phyloP scores from a whole-genome alignment of 2,329 filamentous ascomycete genomes.

The Penicillium thymicola region DNA sequence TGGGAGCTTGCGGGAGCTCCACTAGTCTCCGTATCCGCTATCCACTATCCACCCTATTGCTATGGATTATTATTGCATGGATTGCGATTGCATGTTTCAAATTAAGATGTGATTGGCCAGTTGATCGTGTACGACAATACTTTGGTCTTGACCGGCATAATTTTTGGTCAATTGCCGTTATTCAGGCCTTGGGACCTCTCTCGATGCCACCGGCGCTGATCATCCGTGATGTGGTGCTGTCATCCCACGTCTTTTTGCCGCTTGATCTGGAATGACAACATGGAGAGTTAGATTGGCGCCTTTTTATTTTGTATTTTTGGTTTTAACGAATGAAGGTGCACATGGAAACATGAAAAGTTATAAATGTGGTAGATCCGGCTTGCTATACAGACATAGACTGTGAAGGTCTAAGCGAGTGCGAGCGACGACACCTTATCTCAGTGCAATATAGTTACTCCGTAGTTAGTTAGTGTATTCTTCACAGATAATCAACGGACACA shows the following conservation, averaged over 20 bases:
- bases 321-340: too few species aligned
- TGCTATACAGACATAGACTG: background rate
- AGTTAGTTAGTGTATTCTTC: slow-evolving; percentile 1
- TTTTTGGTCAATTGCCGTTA: background rate
- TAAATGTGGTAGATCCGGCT: too few species aligned
- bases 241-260: too few species aligned
- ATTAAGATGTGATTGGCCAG: background rate
- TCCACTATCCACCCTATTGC: background rate
- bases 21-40: background rate
- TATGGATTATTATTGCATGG: background rate
- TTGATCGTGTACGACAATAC: background rate
- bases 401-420: background rate
- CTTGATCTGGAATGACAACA: too few species aligned
- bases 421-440: background rate
- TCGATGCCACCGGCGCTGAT: too few species aligned
- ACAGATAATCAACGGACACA: background rate
- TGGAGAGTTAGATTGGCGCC: too few species aligned
- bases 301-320: too few species aligned
- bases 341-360: too few species aligned
- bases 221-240: too few species aligned
- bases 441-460: background rate
- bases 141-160: background rate
- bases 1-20: background rate
- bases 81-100: background rate
- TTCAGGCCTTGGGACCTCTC: background rate